Conservation (phyloP, 768 basidiomycete genomes). For the Tylopilus vinaceipallidus region DNA sequence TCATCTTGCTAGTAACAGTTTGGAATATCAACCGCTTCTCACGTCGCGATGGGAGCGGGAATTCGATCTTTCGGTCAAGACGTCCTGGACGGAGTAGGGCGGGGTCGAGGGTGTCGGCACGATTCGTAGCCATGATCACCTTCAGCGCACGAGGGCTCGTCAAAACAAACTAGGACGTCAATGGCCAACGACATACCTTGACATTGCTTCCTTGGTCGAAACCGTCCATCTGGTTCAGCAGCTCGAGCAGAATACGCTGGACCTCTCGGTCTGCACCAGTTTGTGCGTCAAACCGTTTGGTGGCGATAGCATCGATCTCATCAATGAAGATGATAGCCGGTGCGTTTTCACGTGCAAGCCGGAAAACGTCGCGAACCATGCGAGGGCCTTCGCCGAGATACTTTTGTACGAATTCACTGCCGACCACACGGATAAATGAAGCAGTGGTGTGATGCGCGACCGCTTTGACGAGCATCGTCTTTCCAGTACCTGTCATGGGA, state of each 20-base stretch:
- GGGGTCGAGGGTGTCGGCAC: conserved; percentile 96
- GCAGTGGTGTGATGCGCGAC: conserved; percentile 98
- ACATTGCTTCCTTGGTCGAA: conserved; percentile 99
- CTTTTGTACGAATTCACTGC: conserved; percentile 98
- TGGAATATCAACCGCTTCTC: conserved; percentile 98
- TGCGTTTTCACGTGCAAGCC: conserved; percentile 93
- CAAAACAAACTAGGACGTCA: background rate
- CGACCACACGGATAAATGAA: conserved; percentile 96
- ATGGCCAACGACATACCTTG: conserved; percentile 55
- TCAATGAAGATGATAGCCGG: conserved; percentile 99
- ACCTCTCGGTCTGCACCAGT: conserved; percentile 99
- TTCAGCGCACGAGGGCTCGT: conserved; percentile 28
- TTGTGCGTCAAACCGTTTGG: conserved; percentile 99
- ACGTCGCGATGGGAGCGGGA: conserved; percentile 89
- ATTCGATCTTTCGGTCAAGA: conserved; percentile 98
- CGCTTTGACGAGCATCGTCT: conserved; percentile 99
- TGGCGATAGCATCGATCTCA: conserved; percentile 97
- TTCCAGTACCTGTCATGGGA: conserved; percentile 79
- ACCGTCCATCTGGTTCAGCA: conserved; percentile 99
- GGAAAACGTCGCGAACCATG: conserved; percentile 99
- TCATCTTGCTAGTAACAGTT: conserved; percentile 97
- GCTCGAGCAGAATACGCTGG: conserved; percentile 94
- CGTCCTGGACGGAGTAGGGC: conserved; percentile 96
- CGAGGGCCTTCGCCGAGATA: conserved; percentile 99
- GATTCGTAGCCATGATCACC: conserved; percentile 99